phyloP scores from a whole-genome alignment of 768 basidiomycete genomes.

The Suillus variegatus region DNA sequence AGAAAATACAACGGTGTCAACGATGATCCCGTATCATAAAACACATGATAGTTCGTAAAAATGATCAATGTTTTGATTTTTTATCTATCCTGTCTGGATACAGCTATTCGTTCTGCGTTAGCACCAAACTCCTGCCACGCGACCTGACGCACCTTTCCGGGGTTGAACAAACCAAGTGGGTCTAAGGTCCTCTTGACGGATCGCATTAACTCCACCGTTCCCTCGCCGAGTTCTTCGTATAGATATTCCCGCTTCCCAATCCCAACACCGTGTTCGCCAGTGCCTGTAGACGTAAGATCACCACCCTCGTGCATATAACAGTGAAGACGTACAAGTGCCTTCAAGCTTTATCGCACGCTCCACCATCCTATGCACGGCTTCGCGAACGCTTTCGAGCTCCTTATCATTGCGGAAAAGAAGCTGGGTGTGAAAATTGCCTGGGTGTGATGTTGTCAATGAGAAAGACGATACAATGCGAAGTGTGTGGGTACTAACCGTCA shows the following conservation, averaged over 20 bases:
- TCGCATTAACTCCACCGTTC: conserved; percentile 85
- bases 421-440: conserved; percentile 53
- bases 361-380: conserved; percentile 62
- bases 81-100: conserved; percentile 11
- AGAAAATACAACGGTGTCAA: neutral
- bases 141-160: conserved; percentile 64
- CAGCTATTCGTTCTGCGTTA: conserved; percentile 1
- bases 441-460: neutral
- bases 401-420: conserved; percentile 60
- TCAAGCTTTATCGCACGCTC: conserved; percentile 67
- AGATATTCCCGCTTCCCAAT: conserved; percentile 83
- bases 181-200: conserved; percentile 75
- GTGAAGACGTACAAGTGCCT: conserved; percentile 59
- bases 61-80: neutral
- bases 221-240: conserved; percentile 77
- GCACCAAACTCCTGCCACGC: neutral
- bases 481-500: conserved; percentile 48
- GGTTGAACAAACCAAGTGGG: conserved; percentile 77
- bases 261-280: conserved; percentile 87
- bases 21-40: neutral
- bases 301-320: neutral
- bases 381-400: conserved; percentile 44
- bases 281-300: conserved; percentile 41
- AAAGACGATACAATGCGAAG: conserved; percentile 20
- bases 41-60: neutral